Evolutionary conservation across 2,329 filamentous ascomycete genomes (phyloP).

Genomic region (Cadophora sp.): DNA sequence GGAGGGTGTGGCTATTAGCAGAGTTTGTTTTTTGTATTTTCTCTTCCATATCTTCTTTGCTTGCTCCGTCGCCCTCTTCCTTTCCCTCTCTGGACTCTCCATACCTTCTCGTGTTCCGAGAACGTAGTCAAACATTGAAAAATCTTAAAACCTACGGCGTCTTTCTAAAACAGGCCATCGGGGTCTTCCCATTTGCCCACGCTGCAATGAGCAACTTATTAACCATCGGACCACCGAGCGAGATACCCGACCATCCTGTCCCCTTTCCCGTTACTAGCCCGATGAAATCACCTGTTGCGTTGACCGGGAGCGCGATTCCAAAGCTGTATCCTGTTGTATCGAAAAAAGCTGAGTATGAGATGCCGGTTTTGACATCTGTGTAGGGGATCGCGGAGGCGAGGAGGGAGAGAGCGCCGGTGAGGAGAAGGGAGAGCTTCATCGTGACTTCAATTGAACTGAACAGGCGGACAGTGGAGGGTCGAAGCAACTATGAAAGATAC

Average conservation of each 20-base stretch:
- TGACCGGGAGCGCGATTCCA: slow-evolving; percentile 58
- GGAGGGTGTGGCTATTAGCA: slow-evolving; percentile 50
- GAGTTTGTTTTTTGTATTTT: not conserved
- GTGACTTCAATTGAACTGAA: not conserved
- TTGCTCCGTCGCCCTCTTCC: not conserved
- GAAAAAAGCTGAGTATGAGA: slow-evolving; percentile 50
- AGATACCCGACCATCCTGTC: slow-evolving; percentile 56
- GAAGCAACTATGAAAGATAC: not conserved
- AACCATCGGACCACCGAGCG: slow-evolving; percentile 54
- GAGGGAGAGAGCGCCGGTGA: slow-evolving; percentile 22
- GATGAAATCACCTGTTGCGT: slow-evolving; percentile 57
- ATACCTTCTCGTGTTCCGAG: too few species aligned
- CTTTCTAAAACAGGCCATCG: slow-evolving; percentile 50
- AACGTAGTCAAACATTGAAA: not conserved
- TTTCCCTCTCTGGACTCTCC: not conserved
- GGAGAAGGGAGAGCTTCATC: slow-evolving; percentile 21
- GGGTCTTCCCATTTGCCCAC: slow-evolving; percentile 54
- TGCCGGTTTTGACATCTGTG: slow-evolving; percentile 53
- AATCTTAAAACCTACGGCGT: slow-evolving; percentile 40
- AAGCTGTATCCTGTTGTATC: slow-evolving; percentile 52
- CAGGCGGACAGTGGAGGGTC: too few species aligned
- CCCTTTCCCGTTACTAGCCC: slow-evolving; percentile 56
- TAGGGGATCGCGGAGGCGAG: slow-evolving; percentile 40
- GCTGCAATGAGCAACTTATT: slow-evolving; percentile 54
- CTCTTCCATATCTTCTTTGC: not conserved